A percentile compares a stretch with the other conserved stretches of the same genome.
phyloP scores from a whole-genome alignment of 2,329 filamentous ascomycete species.

The Penicillium sp. region DNA sequence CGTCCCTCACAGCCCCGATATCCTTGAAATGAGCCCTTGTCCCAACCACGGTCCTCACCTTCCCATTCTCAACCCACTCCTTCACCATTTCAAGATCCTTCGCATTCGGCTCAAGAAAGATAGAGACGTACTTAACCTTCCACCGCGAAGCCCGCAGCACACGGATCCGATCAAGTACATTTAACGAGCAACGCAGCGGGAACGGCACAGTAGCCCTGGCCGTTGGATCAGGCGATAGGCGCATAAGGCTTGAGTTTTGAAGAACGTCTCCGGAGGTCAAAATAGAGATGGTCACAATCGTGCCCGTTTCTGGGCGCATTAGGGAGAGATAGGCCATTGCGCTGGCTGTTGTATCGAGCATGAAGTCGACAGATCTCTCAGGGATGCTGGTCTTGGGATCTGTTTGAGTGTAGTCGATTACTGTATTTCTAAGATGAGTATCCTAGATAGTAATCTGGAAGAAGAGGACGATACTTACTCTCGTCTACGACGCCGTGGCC shows the following conservation, averaged over 20 bases:
- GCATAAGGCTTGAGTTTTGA: conserved; percentile 29
- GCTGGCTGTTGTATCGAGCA: conserved; percentile 49
- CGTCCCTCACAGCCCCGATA: conserved; percentile 42
- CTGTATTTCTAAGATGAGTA: conserved; percentile 1
- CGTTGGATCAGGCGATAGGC: conserved; percentile 5
- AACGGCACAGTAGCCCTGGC: conserved; percentile 23
- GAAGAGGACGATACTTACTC: conserved; percentile 7
- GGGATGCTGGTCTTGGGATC: conserved; percentile 41
- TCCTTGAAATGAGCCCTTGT: conserved; percentile 44
- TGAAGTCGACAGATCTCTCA: conserved; percentile 49
- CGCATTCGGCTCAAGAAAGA: conserved; percentile 42
- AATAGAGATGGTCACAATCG: conserved; percentile 36
- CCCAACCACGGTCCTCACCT: conserved; percentile 44
- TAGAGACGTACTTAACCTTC: conserved; percentile 42
- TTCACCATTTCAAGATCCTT: conserved; percentile 44
- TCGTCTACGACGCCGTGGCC: conserved; percentile 49
- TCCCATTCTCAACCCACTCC: conserved; percentile 44
- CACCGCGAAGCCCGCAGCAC: conserved; percentile 45
- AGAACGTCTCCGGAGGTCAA: conserved; percentile 35
- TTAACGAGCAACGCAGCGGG: conserved; percentile 27
- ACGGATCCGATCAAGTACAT: conserved; percentile 39
- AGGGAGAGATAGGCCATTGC: conserved; percentile 45
- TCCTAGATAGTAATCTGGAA: not conserved
- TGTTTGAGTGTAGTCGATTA: conserved; percentile 52
- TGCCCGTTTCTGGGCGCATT: conserved; percentile 33